phyloP scores from a whole-genome alignment of 345 rosid genomes.

The Geranium brycei region DNA sequence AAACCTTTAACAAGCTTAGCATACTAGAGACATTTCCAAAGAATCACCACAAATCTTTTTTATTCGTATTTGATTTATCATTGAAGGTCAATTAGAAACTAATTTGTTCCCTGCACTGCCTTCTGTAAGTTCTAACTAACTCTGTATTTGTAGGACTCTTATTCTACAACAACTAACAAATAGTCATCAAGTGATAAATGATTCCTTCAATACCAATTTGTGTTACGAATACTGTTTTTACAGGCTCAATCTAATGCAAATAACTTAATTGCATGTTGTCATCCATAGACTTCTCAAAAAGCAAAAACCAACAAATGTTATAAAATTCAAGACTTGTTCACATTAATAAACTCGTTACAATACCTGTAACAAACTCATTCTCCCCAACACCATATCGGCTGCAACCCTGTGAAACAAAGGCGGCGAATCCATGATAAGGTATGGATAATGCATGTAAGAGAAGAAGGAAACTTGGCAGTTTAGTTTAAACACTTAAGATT shows the following conservation, averaged over 20 bases:
- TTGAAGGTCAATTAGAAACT: background rate
- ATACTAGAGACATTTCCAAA: background rate
- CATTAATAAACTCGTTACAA: constrained; percentile 5
- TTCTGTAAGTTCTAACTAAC: too few relatives aligned
- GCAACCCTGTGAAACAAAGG: constrained; percentile 56
- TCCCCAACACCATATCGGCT: constrained; percentile 47
- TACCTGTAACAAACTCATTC: constrained; percentile 57
- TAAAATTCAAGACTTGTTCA: background rate
- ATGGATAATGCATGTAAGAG: background rate
- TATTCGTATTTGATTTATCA: background rate
- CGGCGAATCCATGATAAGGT: background rate
- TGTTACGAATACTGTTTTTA: background rate
- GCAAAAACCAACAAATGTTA: background rate
- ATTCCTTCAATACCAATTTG: background rate
- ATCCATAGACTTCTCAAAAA: background rate
- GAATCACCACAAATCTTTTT: background rate
- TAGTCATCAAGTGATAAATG: too few relatives aligned
- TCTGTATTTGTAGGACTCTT: too few relatives aligned
- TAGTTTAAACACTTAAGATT: background rate
- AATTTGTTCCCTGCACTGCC: too few relatives aligned
- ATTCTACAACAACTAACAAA: too few relatives aligned
- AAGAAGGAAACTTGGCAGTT: background rate
- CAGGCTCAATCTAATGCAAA: background rate
- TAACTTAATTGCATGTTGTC: background rate
- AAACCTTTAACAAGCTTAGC: background rate